Base-by-base conservation (phyloP, 176 grass and related monocot genomes). In the Oryza australiensis region DNA sequence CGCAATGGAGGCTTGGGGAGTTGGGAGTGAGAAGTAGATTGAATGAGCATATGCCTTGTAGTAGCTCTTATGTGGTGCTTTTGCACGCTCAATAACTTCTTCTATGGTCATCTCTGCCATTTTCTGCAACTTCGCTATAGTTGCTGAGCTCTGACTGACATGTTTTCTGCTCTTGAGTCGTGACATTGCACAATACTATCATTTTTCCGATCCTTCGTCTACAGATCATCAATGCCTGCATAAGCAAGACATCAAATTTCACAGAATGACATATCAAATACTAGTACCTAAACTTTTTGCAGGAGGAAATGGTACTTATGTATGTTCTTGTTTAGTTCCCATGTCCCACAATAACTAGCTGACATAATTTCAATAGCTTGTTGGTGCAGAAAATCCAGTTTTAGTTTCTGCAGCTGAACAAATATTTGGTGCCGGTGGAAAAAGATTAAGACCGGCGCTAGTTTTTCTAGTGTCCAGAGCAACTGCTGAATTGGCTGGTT, bases 381-480 rank as follows among this genome's bases (percentile, higher is more conserved):
- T 97, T 72, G 89, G 88, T 62, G 89, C 89, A 87, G 94, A 97
- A 91, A 97, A 91, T 74, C 94, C 91, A 79, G 84, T 97, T 83
- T 78, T 94, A 82, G 76, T 90, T 62, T 93, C 94, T 75, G 84
- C 89, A 12, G 89, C 91, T 0, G 91, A 97, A 67, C 91, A 97
- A 74, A 94, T 97, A 69, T 97, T 97, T 70, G 87, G 91, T 59
- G 91, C 94, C 60, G 94, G 91, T 79, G 94, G 94, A 85, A 93
- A 97, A 82, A 82, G 94, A 49, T 68, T 97, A 72, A 84, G 94
- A 70, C 94, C 94, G 14, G 91, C 94, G 71, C 66, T 97, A 73
- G 94, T 94, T 74, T 93, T 97, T 78, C 79, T 97, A 5, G 94
- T 94, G 45, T 97, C 94, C 26, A 94, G 94, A 77, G 89, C 94